These are phyloP conservation scores for Hypsizygus ulmarius DNA, from an alignment of 1,284 basidiomycete genomes.

Conservation along the genomic window DNA sequence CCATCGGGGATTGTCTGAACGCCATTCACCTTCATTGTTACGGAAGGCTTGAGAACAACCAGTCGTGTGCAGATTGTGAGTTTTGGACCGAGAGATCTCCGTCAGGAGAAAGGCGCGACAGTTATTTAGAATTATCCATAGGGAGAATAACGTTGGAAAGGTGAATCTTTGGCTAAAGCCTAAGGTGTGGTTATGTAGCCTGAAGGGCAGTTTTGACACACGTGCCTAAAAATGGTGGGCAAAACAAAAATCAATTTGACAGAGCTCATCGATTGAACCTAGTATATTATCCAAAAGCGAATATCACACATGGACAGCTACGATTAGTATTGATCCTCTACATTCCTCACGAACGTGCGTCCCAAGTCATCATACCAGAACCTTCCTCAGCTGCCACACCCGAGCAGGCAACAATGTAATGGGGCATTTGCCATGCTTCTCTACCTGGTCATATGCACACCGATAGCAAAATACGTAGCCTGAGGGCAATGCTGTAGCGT, in stretches of 20 bases:
- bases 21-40: constrained; percentile 40
- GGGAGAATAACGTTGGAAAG: constrained; percentile 5
- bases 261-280: constrained; percentile 11
- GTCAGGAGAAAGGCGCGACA: constrained; percentile 7
- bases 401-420: constrained; percentile 77
- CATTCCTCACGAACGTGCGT: constrained; percentile 43
- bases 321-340: constrained; percentile 18
- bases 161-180: neutral
- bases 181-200: neutral
- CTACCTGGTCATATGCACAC: constrained; percentile 85
- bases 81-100: constrained; percentile 6
- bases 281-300: constrained; percentile 13
- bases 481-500: constrained; percentile 87
- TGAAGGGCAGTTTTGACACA: constrained; percentile 23
- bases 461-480: constrained; percentile 98
- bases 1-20: constrained; percentile 11
- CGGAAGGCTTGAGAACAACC: constrained; percentile 3
- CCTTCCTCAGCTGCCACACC: constrained; percentile 85
- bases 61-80: constrained; percentile 12
- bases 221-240: constrained; percentile 28
- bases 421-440: constrained; percentile 79
- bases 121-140: constrained; percentile 11
- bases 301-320: constrained; percentile 20
- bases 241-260: constrained; percentile 4
- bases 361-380: constrained; percentile 56